Base-by-base conservation (phyloP, 495 filamentous ascomycete genomes). In the Lasiosphaeris hirsuta region DNA sequence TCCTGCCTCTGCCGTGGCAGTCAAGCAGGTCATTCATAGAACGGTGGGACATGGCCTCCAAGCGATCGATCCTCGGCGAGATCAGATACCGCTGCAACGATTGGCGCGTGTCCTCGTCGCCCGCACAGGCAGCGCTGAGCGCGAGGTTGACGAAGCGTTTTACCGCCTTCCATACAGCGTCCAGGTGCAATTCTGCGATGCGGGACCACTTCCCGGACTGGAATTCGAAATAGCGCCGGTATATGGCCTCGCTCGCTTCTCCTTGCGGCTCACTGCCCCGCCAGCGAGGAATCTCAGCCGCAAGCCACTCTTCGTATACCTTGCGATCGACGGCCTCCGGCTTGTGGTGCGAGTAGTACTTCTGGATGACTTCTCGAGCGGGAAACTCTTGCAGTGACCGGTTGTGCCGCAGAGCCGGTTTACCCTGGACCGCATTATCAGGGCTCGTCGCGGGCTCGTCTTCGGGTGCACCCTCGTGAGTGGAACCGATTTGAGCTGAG, bases 181-280 rank as follows among this genome's bases (percentile, higher is more conserved):
- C 17, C 7, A 53, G 51, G 15, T 53, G 51, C 39, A 30, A 1
- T 4, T 3, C n/a, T 14, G 51, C 36, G 17, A 53, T 41, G 7
- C 9, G 9, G 11, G n/a, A 15, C 51, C 51, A 41, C 23, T 53
- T 53, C 14, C 36, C 3, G 36, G 51, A 53, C 36, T 41, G 38
- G 51, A 33, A 43, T 41, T 53, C 51, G 51, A 53, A 53, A 34
- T 33, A 17, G 36, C 15, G 37, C 15, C 42, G 51, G 51, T 53
- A 53, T 3, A 34, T 33, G 6, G 38, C 11, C 38, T 53, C 51
- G 17, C 51, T 53, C n/a, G 38, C 38, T 17, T 53, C 51, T 10
- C 51, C 51, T 10, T 17, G 14, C n/a, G 51, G 51, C 23, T 53
- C 51, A 10, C 38, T 23, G 10, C 36, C 38, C 10, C 51, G 36